These are phyloP conservation scores for Mycena belliarum DNA, from an alignment of 768 basidiomycete genomes.

Conservation along the genomic window DNA sequence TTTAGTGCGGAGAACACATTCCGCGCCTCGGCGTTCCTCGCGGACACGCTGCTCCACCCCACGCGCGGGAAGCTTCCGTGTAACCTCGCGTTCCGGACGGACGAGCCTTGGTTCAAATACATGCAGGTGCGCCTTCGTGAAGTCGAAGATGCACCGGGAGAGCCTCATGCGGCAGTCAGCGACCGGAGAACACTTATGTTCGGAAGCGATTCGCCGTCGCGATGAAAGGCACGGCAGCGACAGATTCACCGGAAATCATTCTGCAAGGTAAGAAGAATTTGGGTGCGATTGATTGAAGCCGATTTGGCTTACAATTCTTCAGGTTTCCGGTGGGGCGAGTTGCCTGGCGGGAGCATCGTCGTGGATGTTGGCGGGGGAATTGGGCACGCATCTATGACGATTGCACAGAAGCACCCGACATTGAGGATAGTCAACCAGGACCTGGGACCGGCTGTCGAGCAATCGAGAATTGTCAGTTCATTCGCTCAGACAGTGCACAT, in stretches of 20 bases:
- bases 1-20: constrained; percentile 20
- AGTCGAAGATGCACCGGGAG: too few species aligned
- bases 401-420: background rate
- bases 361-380: constrained; percentile 25
- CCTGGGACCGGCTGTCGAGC: background rate
- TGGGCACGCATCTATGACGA: background rate
- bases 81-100: background rate
- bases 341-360: constrained; percentile 23
- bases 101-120: background rate
- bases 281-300: background rate
- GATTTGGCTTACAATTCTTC: background rate
- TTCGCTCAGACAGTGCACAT: too few species aligned
- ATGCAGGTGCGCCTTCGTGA: too few species aligned
- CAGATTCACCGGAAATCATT: constrained; percentile 8
- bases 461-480: background rate
- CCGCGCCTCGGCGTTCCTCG: background rate
- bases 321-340: constrained; percentile 24
- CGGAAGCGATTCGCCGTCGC: background rate
- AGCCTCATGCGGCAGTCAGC: too few species aligned
- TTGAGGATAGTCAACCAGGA: background rate
- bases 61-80: background rate
- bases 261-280: background rate
- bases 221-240: constrained; percentile 14
- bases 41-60: background rate
- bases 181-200: constrained; percentile 1